These are phyloP conservation scores for Lophiotrema nucula DNA, from an alignment of 495 filamentous ascomycete species.

Conservation along the genomic window DNA sequence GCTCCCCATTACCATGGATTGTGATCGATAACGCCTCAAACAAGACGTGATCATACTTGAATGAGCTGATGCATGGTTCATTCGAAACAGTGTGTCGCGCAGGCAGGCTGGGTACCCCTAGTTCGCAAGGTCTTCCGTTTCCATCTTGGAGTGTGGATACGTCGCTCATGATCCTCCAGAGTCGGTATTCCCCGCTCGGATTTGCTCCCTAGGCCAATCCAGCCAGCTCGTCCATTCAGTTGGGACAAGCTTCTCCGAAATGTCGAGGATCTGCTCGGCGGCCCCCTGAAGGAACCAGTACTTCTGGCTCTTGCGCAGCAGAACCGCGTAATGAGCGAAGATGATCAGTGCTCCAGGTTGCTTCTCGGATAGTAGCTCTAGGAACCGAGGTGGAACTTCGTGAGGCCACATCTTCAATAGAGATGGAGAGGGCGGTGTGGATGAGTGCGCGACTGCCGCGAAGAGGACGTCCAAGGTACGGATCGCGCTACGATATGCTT, in stretches of 20 bases:
- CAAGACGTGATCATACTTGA: too few species aligned
- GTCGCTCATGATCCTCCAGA: not conserved
- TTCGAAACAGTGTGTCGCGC: too few species aligned
- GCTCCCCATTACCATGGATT: too few species aligned
- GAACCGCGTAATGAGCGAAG: conserved; percentile 26
- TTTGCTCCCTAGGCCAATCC: conserved; percentile 25
- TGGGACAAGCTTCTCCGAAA: conserved; percentile 12
- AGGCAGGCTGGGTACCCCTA: not conserved
- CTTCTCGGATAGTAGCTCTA: conserved; percentile 21
- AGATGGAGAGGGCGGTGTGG: conserved; percentile 1
- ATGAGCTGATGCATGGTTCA: too few species aligned
- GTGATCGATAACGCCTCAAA: too few species aligned
- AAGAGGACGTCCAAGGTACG: conserved; percentile 9
- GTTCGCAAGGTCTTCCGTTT: conserved; percentile 1
- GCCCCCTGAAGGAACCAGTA: conserved; percentile 20
- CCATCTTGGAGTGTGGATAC: not conserved
- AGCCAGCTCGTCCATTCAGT: conserved; percentile 20
- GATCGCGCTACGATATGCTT: conserved; percentile 21
- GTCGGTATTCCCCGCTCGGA: not conserved
- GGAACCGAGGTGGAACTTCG: conserved; percentile 10
- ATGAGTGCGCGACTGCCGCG: not conserved
- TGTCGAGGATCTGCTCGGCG: conserved; percentile 6
- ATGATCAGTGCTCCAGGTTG: conserved; percentile 29
- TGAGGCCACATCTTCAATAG: conserved; percentile 17
- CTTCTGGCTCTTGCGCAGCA: conserved; percentile 1